These are phyloP conservation scores for Flaveria brownii DNA, from an alignment of 129 eudicot species.

Conservation along the genomic window DNA sequence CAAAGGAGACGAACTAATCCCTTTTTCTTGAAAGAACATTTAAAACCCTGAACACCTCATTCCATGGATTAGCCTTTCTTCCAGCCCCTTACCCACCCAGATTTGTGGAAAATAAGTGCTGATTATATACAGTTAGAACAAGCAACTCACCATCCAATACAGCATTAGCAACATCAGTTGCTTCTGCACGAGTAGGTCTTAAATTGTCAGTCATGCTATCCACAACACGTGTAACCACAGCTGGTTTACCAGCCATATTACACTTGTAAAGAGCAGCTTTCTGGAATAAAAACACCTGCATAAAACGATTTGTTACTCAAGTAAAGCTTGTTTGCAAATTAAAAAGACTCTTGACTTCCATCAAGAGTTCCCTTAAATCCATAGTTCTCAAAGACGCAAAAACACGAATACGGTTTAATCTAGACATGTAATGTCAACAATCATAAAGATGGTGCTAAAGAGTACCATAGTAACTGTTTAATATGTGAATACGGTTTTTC, in stretches of 20 bases:
- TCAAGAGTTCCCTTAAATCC: slow-evolving; percentile 8
- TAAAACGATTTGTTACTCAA: background rate
- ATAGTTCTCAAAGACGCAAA: background rate
- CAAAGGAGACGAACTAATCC: background rate
- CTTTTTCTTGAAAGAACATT: background rate
- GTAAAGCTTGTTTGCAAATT: background rate
- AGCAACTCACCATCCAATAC: no score
- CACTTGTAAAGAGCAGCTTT: no score
- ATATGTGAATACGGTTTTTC: background rate
- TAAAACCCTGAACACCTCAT: background rate
- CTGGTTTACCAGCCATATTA: slow-evolving; percentile 49
- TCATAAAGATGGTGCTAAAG: background rate
- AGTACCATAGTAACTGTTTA: no score
- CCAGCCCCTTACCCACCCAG: background rate
- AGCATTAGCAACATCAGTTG: slow-evolving; percentile 50
- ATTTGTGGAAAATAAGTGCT: background rate
- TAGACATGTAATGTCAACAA: background rate
- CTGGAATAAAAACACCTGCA: background rate
- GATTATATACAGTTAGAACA: background rate
- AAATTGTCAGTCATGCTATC: slow-evolving; percentile 76
- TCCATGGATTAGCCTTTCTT: background rate
- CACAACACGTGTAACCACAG: slow-evolving; percentile 74
- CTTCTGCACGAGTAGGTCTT: slow-evolving; percentile 81
- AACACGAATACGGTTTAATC: background rate
- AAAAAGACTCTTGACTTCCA: background rate